phyloP scores from a whole-genome alignment of 495 filamentous ascomycete species.

The Monascus purpureus region DNA sequence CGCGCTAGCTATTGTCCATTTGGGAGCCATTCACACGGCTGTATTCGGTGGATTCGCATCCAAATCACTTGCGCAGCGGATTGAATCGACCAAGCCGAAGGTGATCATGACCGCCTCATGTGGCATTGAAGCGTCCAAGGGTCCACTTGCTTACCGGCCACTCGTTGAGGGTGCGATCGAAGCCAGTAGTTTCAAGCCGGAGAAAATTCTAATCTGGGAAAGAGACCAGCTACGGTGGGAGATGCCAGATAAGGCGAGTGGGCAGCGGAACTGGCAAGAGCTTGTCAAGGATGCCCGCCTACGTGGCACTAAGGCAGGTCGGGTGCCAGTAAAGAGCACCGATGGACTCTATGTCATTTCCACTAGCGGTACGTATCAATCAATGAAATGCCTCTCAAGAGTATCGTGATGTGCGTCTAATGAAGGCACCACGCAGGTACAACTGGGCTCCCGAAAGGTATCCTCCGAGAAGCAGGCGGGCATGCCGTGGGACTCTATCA shows the following conservation, averaged over 20 bases:
- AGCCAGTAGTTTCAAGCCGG: conserved; percentile 46
- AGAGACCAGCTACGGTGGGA: conserved; percentile 66
- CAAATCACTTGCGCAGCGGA: conserved; percentile 70
- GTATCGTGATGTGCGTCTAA: conserved; percentile 1
- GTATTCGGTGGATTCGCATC: conserved; percentile 89
- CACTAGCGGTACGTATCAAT: conserved; percentile 41
- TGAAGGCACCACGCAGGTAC: conserved; percentile 40
- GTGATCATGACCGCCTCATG: conserved; percentile 80
- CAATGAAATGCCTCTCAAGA: not conserved
- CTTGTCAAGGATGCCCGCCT: conserved; percentile 53
- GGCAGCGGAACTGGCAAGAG: conserved; percentile 67
- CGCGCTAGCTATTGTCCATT: conserved; percentile 62
- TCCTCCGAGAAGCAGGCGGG: conserved; percentile 69
- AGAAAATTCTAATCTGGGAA: conserved; percentile 61
- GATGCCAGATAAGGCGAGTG: conserved; percentile 42
- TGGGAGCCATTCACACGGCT: conserved; percentile 81
- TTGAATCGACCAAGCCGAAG: conserved; percentile 64
- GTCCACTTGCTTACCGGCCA: conserved; percentile 53
- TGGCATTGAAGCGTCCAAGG: conserved; percentile 79
- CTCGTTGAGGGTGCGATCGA: conserved; percentile 55
- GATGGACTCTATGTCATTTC: conserved; percentile 87
- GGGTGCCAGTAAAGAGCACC: conserved; percentile 62
- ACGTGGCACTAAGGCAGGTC: conserved; percentile 48
- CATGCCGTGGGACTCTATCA: conserved; percentile 78
- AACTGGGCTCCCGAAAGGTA: conserved; percentile 80